Conservation (phyloP, 768 basidiomycete species). For the Tulasnella sp. region DNA sequence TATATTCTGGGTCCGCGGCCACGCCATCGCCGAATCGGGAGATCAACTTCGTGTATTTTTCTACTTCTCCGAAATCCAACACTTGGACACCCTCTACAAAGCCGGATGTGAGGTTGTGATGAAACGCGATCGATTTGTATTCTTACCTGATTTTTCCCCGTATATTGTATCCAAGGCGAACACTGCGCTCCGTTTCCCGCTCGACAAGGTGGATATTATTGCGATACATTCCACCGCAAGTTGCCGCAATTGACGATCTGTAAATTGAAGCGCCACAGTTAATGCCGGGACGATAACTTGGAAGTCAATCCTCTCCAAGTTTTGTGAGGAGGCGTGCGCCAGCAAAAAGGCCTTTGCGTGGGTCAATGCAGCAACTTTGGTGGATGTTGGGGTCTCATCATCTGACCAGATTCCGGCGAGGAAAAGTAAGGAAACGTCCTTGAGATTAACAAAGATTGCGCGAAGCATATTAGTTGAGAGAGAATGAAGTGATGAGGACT, state of each 20-base stretch:
- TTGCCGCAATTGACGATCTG: constrained; percentile 32
- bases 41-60: constrained; percentile 35
- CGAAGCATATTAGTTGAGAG: constrained; percentile 48
- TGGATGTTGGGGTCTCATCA: neutral
- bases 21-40: constrained; percentile 15
- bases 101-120: neutral
- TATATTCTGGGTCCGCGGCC: constrained; percentile 34
- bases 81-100: constrained; percentile 39
- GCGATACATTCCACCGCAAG: constrained; percentile 46
- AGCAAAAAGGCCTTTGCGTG: constrained; percentile 73
- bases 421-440: constrained; percentile 63
- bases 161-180: constrained; percentile 68
- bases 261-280: constrained; percentile 44
- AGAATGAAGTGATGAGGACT: constrained; percentile 34
- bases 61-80: constrained; percentile 49
- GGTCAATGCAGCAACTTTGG: constrained; percentile 44
- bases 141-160: constrained; percentile 44
- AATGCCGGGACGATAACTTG: constrained; percentile 64
- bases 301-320: constrained; percentile 48
- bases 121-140: neutral
- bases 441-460: constrained; percentile 52
- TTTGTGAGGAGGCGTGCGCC: constrained; percentile 39
- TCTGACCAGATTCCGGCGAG: constrained; percentile 55
- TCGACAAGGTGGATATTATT: constrained; percentile 31
- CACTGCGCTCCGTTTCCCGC: constrained; percentile 32